Conservation (phyloP, 345 rosid species). For the Eucalyptus caleyi region DNA sequence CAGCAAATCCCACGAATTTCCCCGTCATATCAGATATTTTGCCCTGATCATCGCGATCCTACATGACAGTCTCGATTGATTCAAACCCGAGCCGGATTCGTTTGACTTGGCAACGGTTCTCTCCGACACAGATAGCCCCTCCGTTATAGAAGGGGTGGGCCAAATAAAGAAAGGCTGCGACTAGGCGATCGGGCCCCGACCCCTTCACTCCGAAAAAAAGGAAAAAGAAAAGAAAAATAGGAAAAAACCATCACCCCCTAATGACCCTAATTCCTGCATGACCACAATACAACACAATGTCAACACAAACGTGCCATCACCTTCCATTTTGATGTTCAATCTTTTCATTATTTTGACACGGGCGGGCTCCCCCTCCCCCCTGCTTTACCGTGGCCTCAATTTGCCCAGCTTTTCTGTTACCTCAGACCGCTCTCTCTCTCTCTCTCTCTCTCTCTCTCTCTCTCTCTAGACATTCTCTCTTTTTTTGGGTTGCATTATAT, state of each 20-base stretch:
- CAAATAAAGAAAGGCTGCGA: not conserved
- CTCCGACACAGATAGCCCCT: rapidly evolving
- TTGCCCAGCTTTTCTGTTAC: not conserved
- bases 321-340: not conserved
- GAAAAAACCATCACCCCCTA: not conserved
- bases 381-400: not conserved
- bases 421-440: not conserved
- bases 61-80: not conserved
- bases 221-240: no score
- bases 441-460: not conserved
- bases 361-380: not conserved
- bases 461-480: not conserved
- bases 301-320: not conserved
- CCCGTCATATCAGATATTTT: not conserved
- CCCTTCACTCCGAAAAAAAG: not conserved
- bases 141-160: rapidly evolving
- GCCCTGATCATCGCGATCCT: not conserved
- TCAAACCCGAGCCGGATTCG: not conserved
- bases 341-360: not conserved
- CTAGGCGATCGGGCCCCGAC: not conserved
- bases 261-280: not conserved
- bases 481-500: not conserved
- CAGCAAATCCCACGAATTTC: not conserved
- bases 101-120: not conserved
- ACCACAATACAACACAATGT: not conserved